Percentiles rank a stretch among this genome's conserved stretches.
Conservation (phyloP, 352 stramenopile species). For the Pythium angustatum region DNA sequence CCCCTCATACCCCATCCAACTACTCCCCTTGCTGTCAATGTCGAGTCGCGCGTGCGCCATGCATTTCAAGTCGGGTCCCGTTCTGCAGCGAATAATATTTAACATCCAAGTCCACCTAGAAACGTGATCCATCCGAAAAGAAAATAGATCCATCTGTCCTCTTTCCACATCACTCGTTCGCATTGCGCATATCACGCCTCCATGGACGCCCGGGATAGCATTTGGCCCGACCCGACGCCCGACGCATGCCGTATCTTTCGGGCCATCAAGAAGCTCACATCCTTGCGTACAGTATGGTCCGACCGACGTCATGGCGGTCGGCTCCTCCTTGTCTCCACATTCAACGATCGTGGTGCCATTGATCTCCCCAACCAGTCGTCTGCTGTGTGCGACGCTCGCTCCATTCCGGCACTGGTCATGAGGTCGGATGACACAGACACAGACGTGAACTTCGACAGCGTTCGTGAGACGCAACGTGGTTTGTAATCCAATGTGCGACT, state of each 20-base stretch:
- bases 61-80: slow-evolving; percentile 6
- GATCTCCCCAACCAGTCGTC: background rate
- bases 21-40: slow-evolving; percentile 7
- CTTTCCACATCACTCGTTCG: background rate
- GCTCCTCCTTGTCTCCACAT: no score
- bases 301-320: no score
- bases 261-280: no score
- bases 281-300: no score
- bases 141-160: background rate
- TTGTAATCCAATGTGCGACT: background rate
- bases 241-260: no score
- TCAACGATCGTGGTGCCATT: no score
- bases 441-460: background rate
- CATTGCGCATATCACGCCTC: background rate
- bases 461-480: background rate
- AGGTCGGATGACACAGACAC: background rate
- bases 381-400: background rate
- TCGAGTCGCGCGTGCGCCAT: slow-evolving; percentile 3
- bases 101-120: background rate
- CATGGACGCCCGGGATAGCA: no score
- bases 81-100: slow-evolving; percentile 17
- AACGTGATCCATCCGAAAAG: background rate
- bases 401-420: background rate
- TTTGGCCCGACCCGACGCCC: no score
- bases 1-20: background rate